phyloP scores from a whole-genome alignment of 129 eudicot species.

The Pulicaria dysenterica region DNA sequence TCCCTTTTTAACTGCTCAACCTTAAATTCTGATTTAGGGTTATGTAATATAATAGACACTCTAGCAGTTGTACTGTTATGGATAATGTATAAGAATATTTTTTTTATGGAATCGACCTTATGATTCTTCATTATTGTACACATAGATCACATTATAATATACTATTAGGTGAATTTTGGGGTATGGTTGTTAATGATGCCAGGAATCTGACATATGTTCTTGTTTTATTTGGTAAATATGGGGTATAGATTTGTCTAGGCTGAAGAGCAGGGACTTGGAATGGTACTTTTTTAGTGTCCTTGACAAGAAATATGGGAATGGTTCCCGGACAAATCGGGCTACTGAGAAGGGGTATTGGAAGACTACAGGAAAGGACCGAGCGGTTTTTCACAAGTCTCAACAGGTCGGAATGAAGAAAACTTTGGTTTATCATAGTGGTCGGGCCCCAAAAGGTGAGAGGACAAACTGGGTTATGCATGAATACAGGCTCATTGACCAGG shows the following conservation, averaged over 20 bases:
- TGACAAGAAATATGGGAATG: constrained; percentile 84
- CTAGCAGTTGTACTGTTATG: background rate
- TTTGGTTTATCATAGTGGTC: constrained; percentile 75
- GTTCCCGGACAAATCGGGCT: constrained; percentile 80
- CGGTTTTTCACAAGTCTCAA: constrained; percentile 53
- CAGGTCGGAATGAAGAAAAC: constrained; percentile 92
- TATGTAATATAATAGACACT: background rate
- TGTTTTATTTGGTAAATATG: constrained; percentile 19
- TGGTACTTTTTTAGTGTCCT: constrained; percentile 90
- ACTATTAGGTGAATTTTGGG: background rate
- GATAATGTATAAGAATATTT: background rate
- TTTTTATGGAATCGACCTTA: constrained; percentile 1
- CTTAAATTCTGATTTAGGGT: background rate
- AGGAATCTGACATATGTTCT: background rate
- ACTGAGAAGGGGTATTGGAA: constrained; percentile 91
- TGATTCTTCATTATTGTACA: background rate
- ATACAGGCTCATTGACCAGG: constrained; percentile 73
- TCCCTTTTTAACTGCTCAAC: background rate
- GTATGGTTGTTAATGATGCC: background rate
- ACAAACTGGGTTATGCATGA: constrained; percentile 98
- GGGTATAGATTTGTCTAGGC: constrained; percentile 53
- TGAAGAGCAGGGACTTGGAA: constrained; percentile 79
- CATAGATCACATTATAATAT: background rate
- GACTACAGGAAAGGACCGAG: constrained; percentile 90
- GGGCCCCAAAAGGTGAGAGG: constrained; percentile 86